Evolutionary conservation across 331 rosid genomes (phyloP), one percentile per base, ranked within the genome.

Genomic region (Acacia concinna): DNA sequence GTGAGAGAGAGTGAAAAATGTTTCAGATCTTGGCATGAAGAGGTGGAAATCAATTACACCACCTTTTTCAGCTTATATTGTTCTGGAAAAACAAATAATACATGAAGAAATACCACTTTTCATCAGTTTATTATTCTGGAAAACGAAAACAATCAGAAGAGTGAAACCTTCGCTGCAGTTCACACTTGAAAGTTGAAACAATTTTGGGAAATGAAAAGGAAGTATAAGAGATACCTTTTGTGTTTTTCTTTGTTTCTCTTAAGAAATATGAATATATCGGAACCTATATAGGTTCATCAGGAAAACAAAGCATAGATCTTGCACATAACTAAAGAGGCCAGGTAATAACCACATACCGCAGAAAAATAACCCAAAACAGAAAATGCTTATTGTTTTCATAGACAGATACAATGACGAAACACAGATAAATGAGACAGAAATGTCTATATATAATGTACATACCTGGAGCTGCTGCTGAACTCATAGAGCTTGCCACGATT

Each of bases 401-500:
- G 23, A 41, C 34, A n/a, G 37, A 49, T 30, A 59, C 66, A 59
- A 27, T 54, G 66, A 31, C 3, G 17, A 62, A 35, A 38, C 8
- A 25, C 1, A 41, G 7, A 43, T 0, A 67, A 15, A 4, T 49
- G 6, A 70, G 6, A 35, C 0, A 35, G 0, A 35, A 3, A 47
- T 15, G 17, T 2, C 15, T 47, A 17, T 15, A 49, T 18, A 49
- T 1, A 6, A 20, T 8, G 37, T 83, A 35, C 20, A 44, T 82
- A 93, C 98, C 95, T 85, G 40, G 88, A 59, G 78, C 85, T 73
- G 86, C 97, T 90, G 71, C 88, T 88, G 89, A 93, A 93, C 86
- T 93, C 98, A 86, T 86, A 93, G 79, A 93, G 97, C 65, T 93
- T 93, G 54, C 97, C 98, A 76, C 93, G 92, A 79, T 71, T 89